Conservation (phyloP, 2,329 filamentous ascomycete genomes). For the Clonostachys rosea region DNA sequence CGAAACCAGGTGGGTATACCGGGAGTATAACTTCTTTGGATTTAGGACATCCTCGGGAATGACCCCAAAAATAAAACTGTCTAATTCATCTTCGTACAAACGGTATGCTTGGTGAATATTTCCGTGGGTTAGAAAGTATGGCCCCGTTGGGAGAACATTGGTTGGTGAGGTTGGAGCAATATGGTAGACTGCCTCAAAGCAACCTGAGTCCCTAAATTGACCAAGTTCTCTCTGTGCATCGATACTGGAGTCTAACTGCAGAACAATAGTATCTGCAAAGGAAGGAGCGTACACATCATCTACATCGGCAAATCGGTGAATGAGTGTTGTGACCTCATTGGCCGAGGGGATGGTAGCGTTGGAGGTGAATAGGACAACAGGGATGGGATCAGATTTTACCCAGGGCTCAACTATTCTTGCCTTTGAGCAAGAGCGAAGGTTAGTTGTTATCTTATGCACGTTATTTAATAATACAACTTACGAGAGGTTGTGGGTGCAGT, state of each 20-base stretch:
- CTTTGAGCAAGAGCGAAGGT: background rate
- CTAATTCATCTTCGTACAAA: slow-evolving; percentile 27
- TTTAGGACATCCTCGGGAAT: slow-evolving; percentile 21
- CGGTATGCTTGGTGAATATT: slow-evolving; percentile 33
- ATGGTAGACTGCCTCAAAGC: background rate
- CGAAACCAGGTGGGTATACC: too few relatives aligned
- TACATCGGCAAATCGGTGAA: background rate
- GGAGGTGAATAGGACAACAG: background rate
- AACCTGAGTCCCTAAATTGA: background rate
- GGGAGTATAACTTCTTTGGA: slow-evolving; percentile 8
- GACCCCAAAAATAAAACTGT: slow-evolving; percentile 27
- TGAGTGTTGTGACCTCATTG: background rate
- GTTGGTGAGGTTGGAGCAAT: background rate
- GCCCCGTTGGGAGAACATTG: slow-evolving; percentile 24
- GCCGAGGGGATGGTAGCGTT: background rate
- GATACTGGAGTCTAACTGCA: background rate
- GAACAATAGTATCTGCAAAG: background rate
- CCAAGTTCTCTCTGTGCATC: background rate
- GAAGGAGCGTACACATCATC: background rate
- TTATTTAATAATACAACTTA: too few relatives aligned
- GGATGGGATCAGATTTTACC: background rate
- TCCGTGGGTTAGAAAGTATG: slow-evolving; percentile 31
- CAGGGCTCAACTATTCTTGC: background rate
- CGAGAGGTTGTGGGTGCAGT: background rate
- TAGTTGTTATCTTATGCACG: too few relatives aligned